These are phyloP conservation scores for Aspergillus avenaceus DNA, from an alignment of 495 filamentous ascomycete genomes.

Conservation along the genomic window DNA sequence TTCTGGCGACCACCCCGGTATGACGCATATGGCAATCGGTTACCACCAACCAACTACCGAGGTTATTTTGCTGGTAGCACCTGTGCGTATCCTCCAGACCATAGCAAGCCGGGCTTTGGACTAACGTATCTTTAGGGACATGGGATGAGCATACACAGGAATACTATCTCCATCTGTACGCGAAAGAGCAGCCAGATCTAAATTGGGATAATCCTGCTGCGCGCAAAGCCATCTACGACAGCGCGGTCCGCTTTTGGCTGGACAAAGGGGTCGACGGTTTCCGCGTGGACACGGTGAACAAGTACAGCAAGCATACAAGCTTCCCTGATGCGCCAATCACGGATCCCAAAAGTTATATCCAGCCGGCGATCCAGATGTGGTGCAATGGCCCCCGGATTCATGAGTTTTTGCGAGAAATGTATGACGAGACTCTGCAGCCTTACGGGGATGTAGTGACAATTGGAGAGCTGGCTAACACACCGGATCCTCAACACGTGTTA, in stretches of 20 bases:
- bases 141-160: constrained; percentile 49
- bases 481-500: constrained; percentile 39
- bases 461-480: constrained; percentile 46
- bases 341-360: constrained; percentile 32
- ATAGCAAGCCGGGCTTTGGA: too few species aligned
- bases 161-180: constrained; percentile 52
- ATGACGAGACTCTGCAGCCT: constrained; percentile 35
- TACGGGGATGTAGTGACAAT: constrained; percentile 50
- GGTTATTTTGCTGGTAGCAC: constrained; percentile 46
- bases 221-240: constrained; percentile 44
- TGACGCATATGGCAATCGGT: constrained; percentile 43
- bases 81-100: too few species aligned
- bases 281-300: constrained; percentile 54
- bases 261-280: constrained; percentile 50
- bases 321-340: constrained; percentile 42
- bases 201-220: constrained; percentile 52
- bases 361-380: constrained; percentile 43
- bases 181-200: constrained; percentile 49
- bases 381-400: constrained; percentile 57
- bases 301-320: constrained; percentile 44
- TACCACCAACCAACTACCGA: constrained; percentile 59
- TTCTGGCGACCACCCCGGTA: constrained; percentile 52
- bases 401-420: constrained; percentile 48
- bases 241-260: constrained; percentile 51
- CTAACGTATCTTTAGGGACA: too few species aligned